These are phyloP conservation scores for Geranium incanum DNA, from an alignment of 441 rosid genomes.

Conservation along the genomic window DNA sequence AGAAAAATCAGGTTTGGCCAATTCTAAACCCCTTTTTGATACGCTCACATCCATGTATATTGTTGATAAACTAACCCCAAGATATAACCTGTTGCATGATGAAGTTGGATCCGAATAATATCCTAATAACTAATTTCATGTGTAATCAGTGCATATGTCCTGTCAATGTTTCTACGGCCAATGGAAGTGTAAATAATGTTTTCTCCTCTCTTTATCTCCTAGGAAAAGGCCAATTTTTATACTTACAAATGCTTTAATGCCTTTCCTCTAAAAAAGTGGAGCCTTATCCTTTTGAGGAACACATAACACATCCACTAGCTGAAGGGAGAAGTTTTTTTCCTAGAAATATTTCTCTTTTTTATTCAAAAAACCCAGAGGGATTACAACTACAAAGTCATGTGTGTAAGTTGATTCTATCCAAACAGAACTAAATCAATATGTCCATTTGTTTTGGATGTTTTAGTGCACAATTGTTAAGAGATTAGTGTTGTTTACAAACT, in stretches of 20 bases:
- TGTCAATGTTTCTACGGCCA: neutral
- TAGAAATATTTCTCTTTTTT: too few relatives aligned
- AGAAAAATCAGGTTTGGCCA: constrained; percentile 65
- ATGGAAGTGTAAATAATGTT: neutral
- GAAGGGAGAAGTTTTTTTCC: too few relatives aligned
- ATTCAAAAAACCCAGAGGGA: neutral
- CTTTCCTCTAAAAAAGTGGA: neutral
- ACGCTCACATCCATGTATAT: neutral
- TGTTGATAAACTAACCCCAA: neutral
- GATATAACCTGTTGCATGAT: neutral
- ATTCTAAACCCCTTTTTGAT: constrained; percentile 6
- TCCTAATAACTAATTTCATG: neutral
- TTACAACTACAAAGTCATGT: neutral
- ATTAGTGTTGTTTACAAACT: neutral
- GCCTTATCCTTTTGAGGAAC: neutral
- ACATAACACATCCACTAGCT: neutral
- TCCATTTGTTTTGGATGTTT: neutral
- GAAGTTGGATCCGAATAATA: neutral
- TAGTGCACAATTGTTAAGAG: neutral
- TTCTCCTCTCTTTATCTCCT: neutral
- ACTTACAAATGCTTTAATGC: neutral
- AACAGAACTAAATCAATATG: too few relatives aligned
- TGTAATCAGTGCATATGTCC: neutral
- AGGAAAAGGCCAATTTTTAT: neutral
- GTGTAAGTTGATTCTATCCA: too few relatives aligned